Evolutionary conservation across 108 stramenopile genomes (phyloP), one percentile per base, ranked within the genome.

Genomic region (Discostella pseudostelligera): DNA sequence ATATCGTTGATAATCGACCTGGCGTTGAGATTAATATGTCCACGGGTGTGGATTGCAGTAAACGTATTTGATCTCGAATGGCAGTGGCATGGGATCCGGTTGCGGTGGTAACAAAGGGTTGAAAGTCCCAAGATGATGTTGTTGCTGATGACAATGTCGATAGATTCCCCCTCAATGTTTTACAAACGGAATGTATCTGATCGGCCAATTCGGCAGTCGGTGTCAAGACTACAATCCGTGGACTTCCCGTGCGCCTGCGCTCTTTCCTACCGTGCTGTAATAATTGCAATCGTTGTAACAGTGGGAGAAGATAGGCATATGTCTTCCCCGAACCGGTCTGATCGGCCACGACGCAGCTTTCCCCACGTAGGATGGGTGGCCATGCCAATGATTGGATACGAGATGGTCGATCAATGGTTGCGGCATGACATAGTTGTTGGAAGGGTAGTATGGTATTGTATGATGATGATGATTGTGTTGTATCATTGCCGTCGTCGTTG

Each of bases 251-350:
- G 19, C 53, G 37, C 56, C 29, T 49, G n/a, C 67, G 47, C 29
- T 83, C 21, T 8, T 69, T 22, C 21, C 1, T 2, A 21, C 50
- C 39, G 22, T 32, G 24, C 58, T 40, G 3, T 0, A 19, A 10
- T 2, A 8, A 36, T 32, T 67, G 45, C 35, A 76, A 71, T 22
- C 80, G 64, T 44, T 78, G 80, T 10, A 97, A 32, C 10, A 94
- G 69, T 7, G 96, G 96, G 19, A 94, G 55, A 9, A 97, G 81
- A 69, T 97, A 97, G 14, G 94, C 90, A 40, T 94, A 76, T 8
- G 94, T 97, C 65, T 96, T 95, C 0, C 96, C 96, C n/a, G 76
- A 79, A 4, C 96, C 96, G 2, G 96, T 97, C 74, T 97, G 96
- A 62, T 97, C 96, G 8, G 93, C 96, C 1, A 97, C 67, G 51